Base-by-base conservation (phyloP, 768 basidiomycete species). In the Suillus sp. region DNA sequence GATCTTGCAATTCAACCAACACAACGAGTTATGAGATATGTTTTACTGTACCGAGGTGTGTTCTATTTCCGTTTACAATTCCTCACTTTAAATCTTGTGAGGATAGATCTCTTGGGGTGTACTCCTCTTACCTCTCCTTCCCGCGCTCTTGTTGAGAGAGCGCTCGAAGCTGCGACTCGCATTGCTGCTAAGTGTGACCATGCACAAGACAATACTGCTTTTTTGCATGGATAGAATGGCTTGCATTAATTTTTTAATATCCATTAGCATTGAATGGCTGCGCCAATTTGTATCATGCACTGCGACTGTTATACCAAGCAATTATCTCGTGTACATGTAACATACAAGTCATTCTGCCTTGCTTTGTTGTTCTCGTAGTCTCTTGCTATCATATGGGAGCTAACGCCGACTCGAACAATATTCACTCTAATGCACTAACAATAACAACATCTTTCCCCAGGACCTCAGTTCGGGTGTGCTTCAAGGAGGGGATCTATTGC, bases 1-100 rank as follows among this genome's bases (percentile, higher is more conserved):
- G 88, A 89, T 62, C 70, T 90, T 34, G 86, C 86, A 2, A 88
- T 90, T 60, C 76, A 84, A 66, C 88, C 88, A 20, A 81, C 83
- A 16, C 87, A 90, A 69, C 78, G 88, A 22, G 80, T 87, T n/a
- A 83, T 83, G 74, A 78, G 88, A 64, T 88, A 89, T 70, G 84
- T 84, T 2, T 69, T 89, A 43, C 75, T 88, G 48, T 88, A 84
- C 65, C 82, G 78, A 79, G 87, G 88, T 86, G 63, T 61, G 78
- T 58, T 48, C 55, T 40, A 34, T 18, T 2, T 60, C 40, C n/a
- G 30, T 35, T 13, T 37, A 38, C 30, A 22, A 42, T 51, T 48
- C 63, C 53, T 64, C 55, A 66, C 43, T 51, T 55, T 18, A 57
- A n/a, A 57, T 7, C 61, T 40, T 32, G 37, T 30, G 56, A 18